Conservation (phyloP, 2,329 filamentous ascomycete genomes). For the Cryphonectria japonica region DNA sequence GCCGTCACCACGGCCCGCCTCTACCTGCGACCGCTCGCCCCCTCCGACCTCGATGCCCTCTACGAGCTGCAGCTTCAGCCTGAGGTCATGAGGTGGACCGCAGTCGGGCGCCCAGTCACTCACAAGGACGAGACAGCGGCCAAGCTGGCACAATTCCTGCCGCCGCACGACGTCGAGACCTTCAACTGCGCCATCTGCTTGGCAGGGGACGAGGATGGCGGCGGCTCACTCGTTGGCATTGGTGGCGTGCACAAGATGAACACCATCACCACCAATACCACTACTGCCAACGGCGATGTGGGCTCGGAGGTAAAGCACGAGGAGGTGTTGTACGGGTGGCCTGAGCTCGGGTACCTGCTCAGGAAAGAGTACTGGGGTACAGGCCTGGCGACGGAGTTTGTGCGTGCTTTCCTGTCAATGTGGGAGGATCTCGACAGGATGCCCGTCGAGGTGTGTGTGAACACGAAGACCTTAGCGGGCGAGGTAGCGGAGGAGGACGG, state of each 20-base stretch:
- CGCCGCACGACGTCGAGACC: slow-evolving; percentile 52
- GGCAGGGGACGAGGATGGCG: slow-evolving; percentile 38
- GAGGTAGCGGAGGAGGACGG: slow-evolving; percentile 5
- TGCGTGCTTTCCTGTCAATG: slow-evolving; percentile 48
- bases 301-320: neutral
- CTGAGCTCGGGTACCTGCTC: slow-evolving; percentile 63
- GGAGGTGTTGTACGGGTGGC: slow-evolving; percentile 44
- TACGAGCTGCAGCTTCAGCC: slow-evolving; percentile 58
- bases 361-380: slow-evolving; percentile 56
- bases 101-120: slow-evolving; percentile 41
- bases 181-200: slow-evolving; percentile 62
- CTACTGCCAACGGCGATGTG: slow-evolving; percentile 39
- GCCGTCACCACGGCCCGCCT: slow-evolving; percentile 17
- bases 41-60: slow-evolving; percentile 52
- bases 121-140: slow-evolving; percentile 48
- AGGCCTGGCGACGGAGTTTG: slow-evolving; percentile 61
- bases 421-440: slow-evolving; percentile 56
- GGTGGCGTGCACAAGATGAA: slow-evolving; percentile 47
- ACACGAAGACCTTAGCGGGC: slow-evolving; percentile 40
- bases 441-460: slow-evolving; percentile 49
- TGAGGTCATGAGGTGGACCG: slow-evolving; percentile 66
- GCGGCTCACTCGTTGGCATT: slow-evolving; percentile 54
- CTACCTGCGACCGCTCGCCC: slow-evolving; percentile 10
- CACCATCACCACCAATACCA: slow-evolving; percentile 27
- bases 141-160: slow-evolving; percentile 47